Conservation (phyloP, 2,329 filamentous ascomycete species). For the Hypoxylon sp. region DNA sequence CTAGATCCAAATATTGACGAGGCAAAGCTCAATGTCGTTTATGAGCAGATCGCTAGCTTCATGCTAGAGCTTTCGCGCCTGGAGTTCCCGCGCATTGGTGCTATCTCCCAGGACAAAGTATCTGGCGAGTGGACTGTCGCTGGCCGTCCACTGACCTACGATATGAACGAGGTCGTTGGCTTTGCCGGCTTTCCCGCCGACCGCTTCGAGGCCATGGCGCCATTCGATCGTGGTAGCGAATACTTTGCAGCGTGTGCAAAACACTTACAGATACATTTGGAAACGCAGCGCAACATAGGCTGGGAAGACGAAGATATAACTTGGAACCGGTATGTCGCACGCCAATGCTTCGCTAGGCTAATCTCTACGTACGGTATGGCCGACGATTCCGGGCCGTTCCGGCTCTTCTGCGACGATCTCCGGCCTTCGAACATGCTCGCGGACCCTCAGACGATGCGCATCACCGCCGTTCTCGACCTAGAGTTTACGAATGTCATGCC, state of each 20-base stretch:
- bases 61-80: not conserved
- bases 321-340: not conserved
- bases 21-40: not conserved
- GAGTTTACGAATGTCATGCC: not conserved
- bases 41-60: not conserved
- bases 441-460: not conserved
- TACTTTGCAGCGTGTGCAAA: not conserved
- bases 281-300: not conserved
- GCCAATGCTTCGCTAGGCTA: not conserved
- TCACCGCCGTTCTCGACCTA: not conserved
- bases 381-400: not conserved
- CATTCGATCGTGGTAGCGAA: not conserved
- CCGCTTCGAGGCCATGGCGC: not conserved
- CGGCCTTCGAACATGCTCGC: not conserved
- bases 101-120: not conserved
- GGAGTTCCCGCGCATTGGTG: not conserved
- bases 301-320: not conserved
- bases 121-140: not conserved
- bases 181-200: not conserved
- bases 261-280: not conserved
- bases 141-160: not conserved
- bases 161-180: not conserved
- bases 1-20: not conserved
- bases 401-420: not conserved
- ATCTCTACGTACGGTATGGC: not conserved